phyloP scores from a whole-genome alignment of 108 stramenopile genomes.

The Cyclotella choctawhatcheeana region DNA sequence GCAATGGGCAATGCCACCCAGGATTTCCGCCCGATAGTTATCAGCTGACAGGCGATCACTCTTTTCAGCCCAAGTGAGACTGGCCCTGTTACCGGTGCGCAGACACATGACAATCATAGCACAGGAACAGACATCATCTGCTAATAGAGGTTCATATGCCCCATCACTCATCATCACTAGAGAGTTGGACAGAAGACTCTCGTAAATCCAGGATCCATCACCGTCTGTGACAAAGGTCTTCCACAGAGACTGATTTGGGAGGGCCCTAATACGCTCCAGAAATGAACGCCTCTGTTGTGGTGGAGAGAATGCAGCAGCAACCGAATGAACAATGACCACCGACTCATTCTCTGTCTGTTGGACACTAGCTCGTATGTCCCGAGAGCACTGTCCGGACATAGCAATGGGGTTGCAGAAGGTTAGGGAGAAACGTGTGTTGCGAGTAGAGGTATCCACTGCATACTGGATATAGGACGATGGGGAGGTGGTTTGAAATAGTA shows the following conservation, averaged over 20 bases:
- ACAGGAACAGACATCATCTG: not conserved
- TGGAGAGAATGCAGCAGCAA: not conserved
- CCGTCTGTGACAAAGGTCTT: not conserved
- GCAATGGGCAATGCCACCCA: slow-evolving; percentile 1
- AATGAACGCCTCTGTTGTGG: not conserved
- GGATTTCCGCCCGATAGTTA: not conserved
- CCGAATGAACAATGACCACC: not conserved
- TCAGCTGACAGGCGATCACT: slow-evolving; percentile 3
- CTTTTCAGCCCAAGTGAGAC: not conserved
- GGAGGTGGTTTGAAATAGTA: not conserved
- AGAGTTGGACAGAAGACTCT: not conserved
- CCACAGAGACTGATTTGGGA: slow-evolving; percentile 3
- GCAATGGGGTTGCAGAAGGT: not conserved
- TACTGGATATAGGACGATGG: not conserved
- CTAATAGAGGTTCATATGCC: not conserved
- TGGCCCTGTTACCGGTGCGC: not conserved
- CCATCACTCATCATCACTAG: slow-evolving; percentile 8
- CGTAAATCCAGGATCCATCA: slow-evolving; percentile 3
- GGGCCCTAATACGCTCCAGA: not conserved
- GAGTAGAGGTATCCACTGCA: not conserved
- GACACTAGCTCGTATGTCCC: not conserved
- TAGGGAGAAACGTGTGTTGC: not conserved
- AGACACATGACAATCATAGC: not conserved
- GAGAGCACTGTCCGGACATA: not conserved
- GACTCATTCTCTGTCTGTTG: not conserved